A percentile compares a stretch with the other conserved stretches of the same genome.
Conservation (phyloP, 106 monocot genomes). For the Allium sativum region DNA sequence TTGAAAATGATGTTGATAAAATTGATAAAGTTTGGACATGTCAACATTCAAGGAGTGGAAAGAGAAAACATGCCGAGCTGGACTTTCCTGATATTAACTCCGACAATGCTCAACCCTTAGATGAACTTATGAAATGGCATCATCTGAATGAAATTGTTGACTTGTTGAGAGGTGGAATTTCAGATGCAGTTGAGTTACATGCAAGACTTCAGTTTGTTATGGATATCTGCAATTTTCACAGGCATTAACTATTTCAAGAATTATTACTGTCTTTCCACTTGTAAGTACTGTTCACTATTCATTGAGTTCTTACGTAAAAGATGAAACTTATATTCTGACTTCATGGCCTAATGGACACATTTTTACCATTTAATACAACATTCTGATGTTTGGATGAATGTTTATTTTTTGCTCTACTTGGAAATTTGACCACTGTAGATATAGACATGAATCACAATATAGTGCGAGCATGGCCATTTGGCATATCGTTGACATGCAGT, state of each 20-base stretch:
- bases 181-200: slow-evolving; percentile 53
- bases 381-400: too few relatives aligned
- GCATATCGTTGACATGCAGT: too few relatives aligned
- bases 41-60: slow-evolving; percentile 32
- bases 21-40: slow-evolving; percentile 18
- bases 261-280: too few relatives aligned
- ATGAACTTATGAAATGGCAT: slow-evolving; percentile 90
- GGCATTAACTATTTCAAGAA: slow-evolving; percentile 22
- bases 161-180: slow-evolving; percentile 52
- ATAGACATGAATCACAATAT: too few relatives aligned
- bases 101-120: slow-evolving; percentile 39
- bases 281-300: too few relatives aligned
- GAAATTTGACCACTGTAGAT: too few relatives aligned
- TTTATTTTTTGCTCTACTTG: too few relatives aligned
- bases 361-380: too few relatives aligned
- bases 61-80: slow-evolving; percentile 46
- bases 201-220: slow-evolving; percentile 74
- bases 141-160: slow-evolving; percentile 65
- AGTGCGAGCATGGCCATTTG: too few relatives aligned
- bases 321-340: too few relatives aligned
- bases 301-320: too few relatives aligned
- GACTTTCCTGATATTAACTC: slow-evolving; percentile 10
- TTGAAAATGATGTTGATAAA: slow-evolving; percentile 8
- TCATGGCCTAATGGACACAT: too few relatives aligned
- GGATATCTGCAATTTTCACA: slow-evolving; percentile 88